Base-by-base conservation (phyloP, 2,329 filamentous ascomycete species). In the Xenoacremonium recifei region DNA sequence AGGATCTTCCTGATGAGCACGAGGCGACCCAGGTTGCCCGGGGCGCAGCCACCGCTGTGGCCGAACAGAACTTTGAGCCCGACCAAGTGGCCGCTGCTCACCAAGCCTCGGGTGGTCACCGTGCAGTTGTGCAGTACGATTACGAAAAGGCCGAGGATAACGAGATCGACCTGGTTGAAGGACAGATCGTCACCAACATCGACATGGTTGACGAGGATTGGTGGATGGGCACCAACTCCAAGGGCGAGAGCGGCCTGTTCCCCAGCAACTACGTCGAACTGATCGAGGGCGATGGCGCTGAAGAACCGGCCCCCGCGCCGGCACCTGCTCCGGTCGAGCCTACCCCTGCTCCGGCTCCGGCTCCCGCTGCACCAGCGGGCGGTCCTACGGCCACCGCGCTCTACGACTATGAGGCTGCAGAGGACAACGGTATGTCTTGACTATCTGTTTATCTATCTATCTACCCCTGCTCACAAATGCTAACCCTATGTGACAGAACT, bases 81-180 rank as follows among this genome's bases (percentile, higher is more conserved):
- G 66, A 66, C 23, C 59, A 59, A 21, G 64, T 62, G 12, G 56
- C 64, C 9, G 57, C 65, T n/a, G 53, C 59, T 12, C 58, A 64
- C 12, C 59, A 62, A n/a, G 55, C 54, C n/a, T 51, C 68, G 19
- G 77, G 77, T 25, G 86, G 86, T 39, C 79, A 84, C 61, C 82
- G 82, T 35, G 93, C 93, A 2, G 59, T 95, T 43, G 80, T 93
- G 25, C 84, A 93, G 59, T 99, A 93, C 63, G 93, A 99, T 63
- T 99, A 99, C 61, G 92, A 96, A 59, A 96, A 95, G 70, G 90
- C 90, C 1, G 93, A 99, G 66, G 91, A 96, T 53, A 99, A 99
- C 59, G 93, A 99, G 69, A 80, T 99, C 43, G 90, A 96, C 52
- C 77, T 99, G 15, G 76, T 80, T 19, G 93, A 99, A 68, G 91